Evolutionary conservation across 2,329 filamentous ascomycete genomes (phyloP).

Genomic region (Cladorrhinum sp.): DNA sequence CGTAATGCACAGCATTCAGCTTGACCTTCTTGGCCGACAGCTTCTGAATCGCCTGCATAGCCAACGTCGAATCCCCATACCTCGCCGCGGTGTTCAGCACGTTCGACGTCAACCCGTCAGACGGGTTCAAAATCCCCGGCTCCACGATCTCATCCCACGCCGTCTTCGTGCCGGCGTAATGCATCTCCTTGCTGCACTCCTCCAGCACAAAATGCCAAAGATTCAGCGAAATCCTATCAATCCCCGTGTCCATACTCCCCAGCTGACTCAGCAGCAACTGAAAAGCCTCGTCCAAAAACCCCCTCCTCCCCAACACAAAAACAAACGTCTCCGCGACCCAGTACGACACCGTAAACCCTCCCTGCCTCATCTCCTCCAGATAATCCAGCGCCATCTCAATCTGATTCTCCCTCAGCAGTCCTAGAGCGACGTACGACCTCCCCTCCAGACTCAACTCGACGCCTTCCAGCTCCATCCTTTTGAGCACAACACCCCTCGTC

Average conservation of each 20-base stretch:
- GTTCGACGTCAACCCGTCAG: constrained; percentile 41
- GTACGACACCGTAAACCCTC: constrained; percentile 48
- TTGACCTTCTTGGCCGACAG: constrained; percentile 57
- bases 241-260: constrained; percentile 34
- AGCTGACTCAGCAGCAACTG: constrained; percentile 60
- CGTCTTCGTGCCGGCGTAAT: constrained; percentile 62
- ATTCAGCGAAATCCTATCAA: constrained; percentile 41
- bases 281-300: constrained; percentile 75
- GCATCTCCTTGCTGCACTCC: constrained; percentile 60
- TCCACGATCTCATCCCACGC: constrained; percentile 62
- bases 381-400: constrained; percentile 75
- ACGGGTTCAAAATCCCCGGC: constrained; percentile 40
- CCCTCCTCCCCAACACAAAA: constrained; percentile 66
- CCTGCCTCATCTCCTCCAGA: constrained; percentile 63
- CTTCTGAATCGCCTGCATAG: constrained; percentile 66
- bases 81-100: constrained; percentile 70
- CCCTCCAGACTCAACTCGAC: constrained; percentile 59
- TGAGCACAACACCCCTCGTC: constrained; percentile 66
- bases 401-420: constrained; percentile 75
- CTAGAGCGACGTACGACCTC: constrained; percentile 65
- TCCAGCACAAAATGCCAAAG: constrained; percentile 75
- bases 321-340: constrained; percentile 82
- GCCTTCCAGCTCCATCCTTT: constrained; percentile 73
- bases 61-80: constrained; percentile 64
- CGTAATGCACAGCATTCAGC: constrained; percentile 70